Percentiles rank a stretch among this genome's conserved stretches.
phyloP scores from a whole-genome alignment of 208 protist genomes.

The Naegleria fowleri region DNA sequence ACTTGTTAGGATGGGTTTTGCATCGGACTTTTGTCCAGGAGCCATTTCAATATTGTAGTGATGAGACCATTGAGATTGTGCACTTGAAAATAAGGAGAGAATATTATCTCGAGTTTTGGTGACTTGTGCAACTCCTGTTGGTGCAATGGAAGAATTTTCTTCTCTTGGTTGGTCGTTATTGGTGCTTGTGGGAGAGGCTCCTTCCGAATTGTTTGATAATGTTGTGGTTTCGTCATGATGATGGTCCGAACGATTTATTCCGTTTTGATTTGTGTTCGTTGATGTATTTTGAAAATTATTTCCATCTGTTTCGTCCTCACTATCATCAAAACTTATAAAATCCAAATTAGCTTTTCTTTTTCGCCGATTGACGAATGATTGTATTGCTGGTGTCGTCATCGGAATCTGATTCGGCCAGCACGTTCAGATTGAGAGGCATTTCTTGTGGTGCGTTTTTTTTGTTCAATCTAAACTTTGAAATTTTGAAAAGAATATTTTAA shows the following conservation, averaged over 20 bases:
- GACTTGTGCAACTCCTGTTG: background rate
- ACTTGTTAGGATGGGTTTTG: background rate
- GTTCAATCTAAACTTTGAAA: background rate
- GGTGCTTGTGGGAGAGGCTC: background rate
- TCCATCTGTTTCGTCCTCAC: background rate
- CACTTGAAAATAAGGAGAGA: background rate
- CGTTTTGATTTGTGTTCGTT: too few species aligned
- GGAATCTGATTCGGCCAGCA: background rate
- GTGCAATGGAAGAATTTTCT: too few species aligned
- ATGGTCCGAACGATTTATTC: too few species aligned
- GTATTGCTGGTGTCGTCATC: too few species aligned
- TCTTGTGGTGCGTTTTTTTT: background rate
- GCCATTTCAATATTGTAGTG: background rate
- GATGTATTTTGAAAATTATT: background rate
- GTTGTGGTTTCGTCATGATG: too few species aligned
- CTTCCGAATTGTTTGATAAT: background rate
- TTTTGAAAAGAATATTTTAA: too few species aligned
- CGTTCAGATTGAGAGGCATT: background rate
- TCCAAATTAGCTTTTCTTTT: background rate
- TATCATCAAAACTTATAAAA: constrained; percentile 1
- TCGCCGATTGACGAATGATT: background rate
- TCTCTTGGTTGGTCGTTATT: background rate
- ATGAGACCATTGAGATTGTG: background rate
- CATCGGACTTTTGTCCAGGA: background rate
- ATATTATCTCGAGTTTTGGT: background rate